These are phyloP conservation scores for Zygoascus ofunaensis DNA, from an alignment of 805 yeast genomes.

Conservation along the genomic window DNA sequence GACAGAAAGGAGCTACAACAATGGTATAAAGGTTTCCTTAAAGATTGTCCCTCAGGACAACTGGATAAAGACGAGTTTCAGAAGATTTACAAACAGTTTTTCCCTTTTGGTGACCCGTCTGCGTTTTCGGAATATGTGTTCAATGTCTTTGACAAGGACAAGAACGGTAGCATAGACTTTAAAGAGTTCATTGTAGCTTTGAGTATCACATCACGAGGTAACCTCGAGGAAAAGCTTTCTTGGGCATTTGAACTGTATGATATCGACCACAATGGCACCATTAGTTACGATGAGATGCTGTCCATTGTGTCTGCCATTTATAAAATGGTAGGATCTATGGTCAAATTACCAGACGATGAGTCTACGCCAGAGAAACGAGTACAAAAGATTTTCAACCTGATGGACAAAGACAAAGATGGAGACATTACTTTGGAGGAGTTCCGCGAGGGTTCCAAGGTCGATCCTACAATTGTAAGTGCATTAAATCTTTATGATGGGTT, in stretches of 20 bases:
- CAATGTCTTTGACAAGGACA: slow-evolving; percentile 77
- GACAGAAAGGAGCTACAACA: slow-evolving; percentile 92
- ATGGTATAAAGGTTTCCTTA: slow-evolving; percentile 93
- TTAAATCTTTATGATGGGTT: slow-evolving; percentile 73
- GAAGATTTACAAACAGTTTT: slow-evolving; percentile 89
- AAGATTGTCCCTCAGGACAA: slow-evolving; percentile 92
- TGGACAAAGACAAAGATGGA: slow-evolving; percentile 64
- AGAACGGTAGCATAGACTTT: slow-evolving; percentile 76
- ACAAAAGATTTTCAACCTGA: slow-evolving; percentile 62
- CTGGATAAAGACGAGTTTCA: slow-evolving; percentile 79
- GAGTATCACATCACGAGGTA: slow-evolving; percentile 79
- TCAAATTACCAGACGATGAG: slow-evolving; percentile 78
- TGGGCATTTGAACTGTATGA: slow-evolving; percentile 93
- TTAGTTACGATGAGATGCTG: slow-evolving; percentile 70
- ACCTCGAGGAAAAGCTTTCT: slow-evolving; percentile 68
- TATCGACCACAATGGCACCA: slow-evolving; percentile 65
- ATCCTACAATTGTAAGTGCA: slow-evolving; percentile 67
- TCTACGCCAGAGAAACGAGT: slow-evolving; percentile 85
- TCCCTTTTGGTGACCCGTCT: slow-evolving; percentile 96
- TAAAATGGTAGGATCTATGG: slow-evolving; percentile 94
- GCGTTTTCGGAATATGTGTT: slow-evolving; percentile 85
- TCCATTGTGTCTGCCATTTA: slow-evolving; percentile 75
- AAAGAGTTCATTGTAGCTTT: slow-evolving; percentile 85
- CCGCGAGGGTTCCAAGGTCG: slow-evolving; percentile 67
- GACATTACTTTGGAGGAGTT: slow-evolving; percentile 78